Percentiles rank a stretch among this genome's conserved stretches.
Conservation (phyloP, 805 yeast species). For the Clavispora vitiphila region DNA sequence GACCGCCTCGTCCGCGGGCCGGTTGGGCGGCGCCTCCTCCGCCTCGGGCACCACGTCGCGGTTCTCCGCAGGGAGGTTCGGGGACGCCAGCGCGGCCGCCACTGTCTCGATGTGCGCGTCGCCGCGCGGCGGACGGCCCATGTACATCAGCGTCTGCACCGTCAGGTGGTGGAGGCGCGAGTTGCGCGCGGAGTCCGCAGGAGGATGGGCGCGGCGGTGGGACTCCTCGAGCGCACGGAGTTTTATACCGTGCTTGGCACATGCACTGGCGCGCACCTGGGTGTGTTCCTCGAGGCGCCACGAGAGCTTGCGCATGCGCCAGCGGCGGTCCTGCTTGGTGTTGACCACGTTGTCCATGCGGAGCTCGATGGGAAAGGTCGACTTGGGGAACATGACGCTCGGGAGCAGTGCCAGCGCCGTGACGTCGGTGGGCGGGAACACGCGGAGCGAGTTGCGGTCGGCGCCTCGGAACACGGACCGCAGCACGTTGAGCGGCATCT, state of each 20-base stretch:
- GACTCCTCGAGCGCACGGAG: slow-evolving; percentile 40
- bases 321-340: slow-evolving; percentile 54
- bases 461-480: slow-evolving; percentile 78
- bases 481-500: slow-evolving; percentile 65
- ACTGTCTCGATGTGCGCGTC: background rate
- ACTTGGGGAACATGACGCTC: slow-evolving; percentile 81
- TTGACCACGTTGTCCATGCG: slow-evolving; percentile 65
- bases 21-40: slow-evolving; percentile 12
- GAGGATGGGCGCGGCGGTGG: slow-evolving; percentile 16
- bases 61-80: slow-evolving; percentile 3
- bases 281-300: slow-evolving; percentile 88
- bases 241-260: slow-evolving; percentile 53
- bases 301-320: slow-evolving; percentile 86
- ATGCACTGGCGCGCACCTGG: slow-evolving; percentile 55
- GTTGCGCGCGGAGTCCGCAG: slow-evolving; percentile 8
- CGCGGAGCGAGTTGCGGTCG: slow-evolving; percentile 80
- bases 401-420: slow-evolving; percentile 86
- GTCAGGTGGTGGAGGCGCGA: slow-evolving; percentile 17
- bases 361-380: slow-evolving; percentile 78
- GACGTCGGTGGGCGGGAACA: slow-evolving; percentile 93
- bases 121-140: slow-evolving; percentile 11
- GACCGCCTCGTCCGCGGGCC: slow-evolving; percentile 14
- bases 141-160: slow-evolving; percentile 13
- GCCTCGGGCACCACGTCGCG: slow-evolving; percentile 11
- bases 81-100: slow-evolving; percentile 4